Base-by-base conservation (phyloP, 23 red algal species). In the Agarophyton chilense region DNA sequence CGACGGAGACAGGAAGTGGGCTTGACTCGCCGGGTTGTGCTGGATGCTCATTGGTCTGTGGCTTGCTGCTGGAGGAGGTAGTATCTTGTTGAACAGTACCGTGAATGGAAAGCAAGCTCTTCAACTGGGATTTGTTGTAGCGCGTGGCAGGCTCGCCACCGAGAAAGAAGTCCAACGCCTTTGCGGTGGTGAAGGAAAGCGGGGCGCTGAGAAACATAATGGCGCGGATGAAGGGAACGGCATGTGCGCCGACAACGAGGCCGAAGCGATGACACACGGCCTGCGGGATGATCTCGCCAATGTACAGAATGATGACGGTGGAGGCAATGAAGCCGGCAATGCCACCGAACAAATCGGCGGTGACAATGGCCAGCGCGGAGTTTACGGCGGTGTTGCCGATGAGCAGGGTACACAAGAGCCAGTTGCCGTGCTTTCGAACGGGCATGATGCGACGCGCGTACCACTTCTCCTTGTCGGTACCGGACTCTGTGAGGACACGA, bases 341-440 rank as follows among this genome's bases (percentile, higher is more conserved):
- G 32, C 97, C 97, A 34, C 93, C 90, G 29, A 95, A 94, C 13
- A 99, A 53, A 72, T 95, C 81, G 45, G 97, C 89, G 54, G 88
- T 88, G 54, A 99, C 53, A 34, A 99, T 99, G 54, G 97, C 83
- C 16, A 99, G 76, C 21, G 80, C 89, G 52, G 93, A 78, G 52
- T 99, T 99, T 42, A 95, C 93, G 52, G 97, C 93, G n/a, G 97
- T 99, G 79, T 99, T 99, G 22, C 97, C 97, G 41, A 95, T 96
- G 34, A 99, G 94, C 29, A 99, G 82, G 29, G 97, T 96, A 46
- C 93, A 95, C 43, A 99, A 83, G 21, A 99, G 62, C 67, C 84
- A 96, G 77, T 99, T 99, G 36, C 97, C 97, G 47, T 92, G 88
- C 42, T 94, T 94, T 39, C 97, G 91, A 10, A 99, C 91, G 60